phyloP scores from a whole-genome alignment of 148 eudicot species.

The Rheum nobile region DNA sequence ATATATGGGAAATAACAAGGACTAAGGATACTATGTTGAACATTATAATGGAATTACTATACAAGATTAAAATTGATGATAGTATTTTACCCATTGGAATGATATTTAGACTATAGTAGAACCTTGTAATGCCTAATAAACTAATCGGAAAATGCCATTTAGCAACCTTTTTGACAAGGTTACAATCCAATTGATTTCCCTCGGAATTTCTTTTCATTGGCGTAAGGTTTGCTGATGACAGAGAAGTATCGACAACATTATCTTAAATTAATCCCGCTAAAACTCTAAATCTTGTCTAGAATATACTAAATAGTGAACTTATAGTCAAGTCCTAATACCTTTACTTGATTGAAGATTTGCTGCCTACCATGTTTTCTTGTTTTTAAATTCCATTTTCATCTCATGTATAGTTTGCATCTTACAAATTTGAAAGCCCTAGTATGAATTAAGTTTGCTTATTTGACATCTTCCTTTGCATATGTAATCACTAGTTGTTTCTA shows the following conservation, averaged over 20 bases:
- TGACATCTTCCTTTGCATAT: neutral
- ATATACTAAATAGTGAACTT: too few species aligned
- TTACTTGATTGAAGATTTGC: neutral
- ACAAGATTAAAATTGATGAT: neutral
- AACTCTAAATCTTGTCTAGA: neutral
- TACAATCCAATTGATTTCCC: too few species aligned
- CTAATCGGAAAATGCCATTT: neutral
- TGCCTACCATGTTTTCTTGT: neutral
- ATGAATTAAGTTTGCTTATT: neutral
- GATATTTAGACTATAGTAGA: neutral
- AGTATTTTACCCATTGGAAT: neutral
- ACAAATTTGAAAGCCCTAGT: neutral
- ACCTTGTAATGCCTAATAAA: neutral
- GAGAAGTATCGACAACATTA: neutral
- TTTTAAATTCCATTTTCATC: neutral
- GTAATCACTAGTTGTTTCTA: neutral
- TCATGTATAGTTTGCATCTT: neutral
- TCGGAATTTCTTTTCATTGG: neutral
- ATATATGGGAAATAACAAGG: neutral
- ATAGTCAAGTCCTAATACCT: neutral
- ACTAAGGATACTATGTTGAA: neutral
- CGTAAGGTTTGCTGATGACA: neutral
- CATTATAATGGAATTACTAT: neutral
- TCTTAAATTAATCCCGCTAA: neutral
- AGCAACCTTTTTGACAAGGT: neutral